Evolutionary conservation across 768 basidiomycete species (phyloP).

Genomic region (Auricularia cornea): DNA sequence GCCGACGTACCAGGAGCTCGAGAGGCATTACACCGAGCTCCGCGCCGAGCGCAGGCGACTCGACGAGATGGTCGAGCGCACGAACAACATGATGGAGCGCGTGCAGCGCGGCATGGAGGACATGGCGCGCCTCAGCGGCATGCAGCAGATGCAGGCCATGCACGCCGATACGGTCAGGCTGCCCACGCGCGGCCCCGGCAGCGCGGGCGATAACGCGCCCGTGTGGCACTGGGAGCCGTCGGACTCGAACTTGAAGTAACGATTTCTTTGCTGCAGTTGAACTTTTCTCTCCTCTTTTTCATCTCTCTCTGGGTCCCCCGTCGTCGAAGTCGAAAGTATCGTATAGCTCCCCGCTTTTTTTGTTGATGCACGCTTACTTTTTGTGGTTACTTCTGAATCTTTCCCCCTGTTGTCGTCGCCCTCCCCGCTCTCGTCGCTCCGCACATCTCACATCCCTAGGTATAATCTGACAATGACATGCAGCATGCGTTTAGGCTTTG

Average conservation of each 20-base stretch:
- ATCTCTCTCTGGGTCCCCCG: too few species aligned
- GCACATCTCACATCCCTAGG: too few species aligned
- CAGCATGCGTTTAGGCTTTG: too few species aligned
- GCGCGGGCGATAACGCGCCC: background rate
- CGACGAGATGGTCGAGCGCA: conserved; percentile 69
- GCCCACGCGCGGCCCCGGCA: background rate
- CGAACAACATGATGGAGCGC: conserved; percentile 62
- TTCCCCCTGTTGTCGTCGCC: too few species aligned
- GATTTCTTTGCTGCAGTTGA: background rate
- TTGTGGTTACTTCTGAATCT: background rate
- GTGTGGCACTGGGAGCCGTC: background rate
- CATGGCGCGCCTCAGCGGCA: conserved; percentile 27
- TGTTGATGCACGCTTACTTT: background rate
- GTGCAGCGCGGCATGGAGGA: conserved; percentile 72
- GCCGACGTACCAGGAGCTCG: conserved; percentile 53
- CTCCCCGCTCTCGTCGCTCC: too few species aligned
- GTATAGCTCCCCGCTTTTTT: background rate
- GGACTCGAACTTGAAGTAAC: background rate
- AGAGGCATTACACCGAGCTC: conserved; percentile 62
- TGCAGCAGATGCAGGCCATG: background rate
- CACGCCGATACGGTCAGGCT: background rate
- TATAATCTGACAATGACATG: too few species aligned
- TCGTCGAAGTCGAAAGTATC: background rate
- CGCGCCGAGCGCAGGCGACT: conserved; percentile 52
- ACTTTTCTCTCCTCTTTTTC: background rate